These are phyloP conservation scores for Puccinia hordei DNA, from an alignment of 1,284 basidiomycete genomes.

Conservation along the genomic window DNA sequence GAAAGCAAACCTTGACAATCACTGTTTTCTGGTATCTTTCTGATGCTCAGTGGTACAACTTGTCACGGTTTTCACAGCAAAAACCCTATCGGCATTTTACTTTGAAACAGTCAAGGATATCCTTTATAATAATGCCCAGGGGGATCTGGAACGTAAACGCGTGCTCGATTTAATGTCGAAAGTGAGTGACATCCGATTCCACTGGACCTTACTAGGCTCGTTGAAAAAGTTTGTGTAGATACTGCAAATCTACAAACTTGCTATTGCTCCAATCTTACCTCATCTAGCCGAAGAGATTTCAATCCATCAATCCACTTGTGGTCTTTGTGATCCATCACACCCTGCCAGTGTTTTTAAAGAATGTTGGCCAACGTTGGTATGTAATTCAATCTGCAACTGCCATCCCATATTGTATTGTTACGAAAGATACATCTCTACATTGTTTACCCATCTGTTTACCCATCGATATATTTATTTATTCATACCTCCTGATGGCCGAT, in stretches of 20 bases:
- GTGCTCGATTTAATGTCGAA: slow-evolving; percentile 74
- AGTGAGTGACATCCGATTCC: slow-evolving; percentile 61
- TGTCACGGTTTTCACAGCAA: slow-evolving; percentile 61
- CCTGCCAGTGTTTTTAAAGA: slow-evolving; percentile 32
- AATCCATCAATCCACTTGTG: slow-evolving; percentile 59
- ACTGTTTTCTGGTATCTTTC: slow-evolving; percentile 62
- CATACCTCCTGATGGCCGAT: no score
- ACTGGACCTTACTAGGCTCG: not conserved
- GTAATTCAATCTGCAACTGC: not conserved
- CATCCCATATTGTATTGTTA: not conserved
- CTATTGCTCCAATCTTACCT: slow-evolving; percentile 84
- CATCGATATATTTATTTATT: not conserved
- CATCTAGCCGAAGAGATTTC: slow-evolving; percentile 90
- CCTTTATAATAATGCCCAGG: slow-evolving; percentile 73
- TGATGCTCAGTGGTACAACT: slow-evolving; percentile 65
- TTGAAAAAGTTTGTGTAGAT: slow-evolving; percentile 62
- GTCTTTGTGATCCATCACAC: not conserved
- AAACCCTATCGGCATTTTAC: slow-evolving; percentile 68
- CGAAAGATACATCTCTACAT: not conserved
- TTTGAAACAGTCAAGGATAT: slow-evolving; percentile 90
- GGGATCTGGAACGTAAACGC: slow-evolving; percentile 67
- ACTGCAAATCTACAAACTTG: slow-evolving; percentile 69
- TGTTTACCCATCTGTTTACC: not conserved
- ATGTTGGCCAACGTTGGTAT: slow-evolving; percentile 42
- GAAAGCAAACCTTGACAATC: not conserved